These are phyloP conservation scores for Suillus spraguei DNA, from an alignment of 768 basidiomycete genomes.

Conservation along the genomic window DNA sequence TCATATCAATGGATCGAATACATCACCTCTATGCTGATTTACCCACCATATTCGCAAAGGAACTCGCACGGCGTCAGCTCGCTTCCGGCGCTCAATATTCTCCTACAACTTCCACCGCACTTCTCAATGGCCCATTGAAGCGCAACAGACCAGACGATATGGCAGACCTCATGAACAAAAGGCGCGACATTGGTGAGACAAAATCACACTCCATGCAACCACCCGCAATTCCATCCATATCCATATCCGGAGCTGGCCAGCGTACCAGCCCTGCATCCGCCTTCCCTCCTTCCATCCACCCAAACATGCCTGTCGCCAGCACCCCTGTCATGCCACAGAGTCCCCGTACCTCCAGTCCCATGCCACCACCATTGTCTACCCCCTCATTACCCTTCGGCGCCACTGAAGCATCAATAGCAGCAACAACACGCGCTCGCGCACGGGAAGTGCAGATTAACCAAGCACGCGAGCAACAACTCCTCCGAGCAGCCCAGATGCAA, in stretches of 20 bases:
- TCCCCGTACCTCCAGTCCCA: conserved; percentile 37
- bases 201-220: conserved; percentile 50
- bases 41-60: conserved; percentile 62
- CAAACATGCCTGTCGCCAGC: conserved; percentile 18
- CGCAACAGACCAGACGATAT: conserved; percentile 62
- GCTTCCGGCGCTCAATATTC: conserved; percentile 24
- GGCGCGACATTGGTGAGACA: conserved; percentile 69
- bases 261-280: conserved; percentile 26
- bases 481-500: conserved; percentile 35
- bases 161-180: conserved; percentile 53
- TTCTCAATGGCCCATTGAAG: conserved; percentile 47
- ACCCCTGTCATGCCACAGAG: conserved; percentile 27
- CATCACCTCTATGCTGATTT: conserved; percentile 65
- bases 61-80: conserved; percentile 49
- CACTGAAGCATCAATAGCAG: conserved; percentile 38
- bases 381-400: conserved; percentile 35
- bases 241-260: conserved; percentile 18
- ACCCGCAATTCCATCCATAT: conserved; percentile 36
- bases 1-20: conserved; percentile 59
- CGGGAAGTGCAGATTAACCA: conserved; percentile 40
- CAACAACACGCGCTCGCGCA: conserved; percentile 34
- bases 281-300: conserved; percentile 23
- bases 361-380: conserved; percentile 29
- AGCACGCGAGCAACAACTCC: conserved; percentile 34
- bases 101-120: conserved; percentile 20